Conservation (phyloP, 1,284 basidiomycete genomes). For the Agaricales sp. region DNA sequence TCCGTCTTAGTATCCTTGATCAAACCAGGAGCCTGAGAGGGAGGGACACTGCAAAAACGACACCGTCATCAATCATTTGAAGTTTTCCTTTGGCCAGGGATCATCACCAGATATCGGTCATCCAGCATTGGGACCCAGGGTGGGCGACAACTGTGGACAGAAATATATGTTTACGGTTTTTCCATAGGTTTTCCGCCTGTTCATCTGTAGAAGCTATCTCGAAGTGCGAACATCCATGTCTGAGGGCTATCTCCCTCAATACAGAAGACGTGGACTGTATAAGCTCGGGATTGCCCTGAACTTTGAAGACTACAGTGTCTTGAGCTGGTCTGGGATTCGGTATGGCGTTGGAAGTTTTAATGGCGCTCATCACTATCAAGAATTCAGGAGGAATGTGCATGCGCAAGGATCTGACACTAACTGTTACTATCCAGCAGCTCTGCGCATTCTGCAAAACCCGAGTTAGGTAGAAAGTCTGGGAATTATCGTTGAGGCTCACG, state of each 20-base stretch:
- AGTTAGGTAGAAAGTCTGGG: not conserved
- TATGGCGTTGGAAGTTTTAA: conserved; percentile 56
- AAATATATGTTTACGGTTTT: conserved; percentile 78
- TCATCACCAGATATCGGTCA: conserved; percentile 83
- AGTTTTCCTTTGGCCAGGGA: no score
- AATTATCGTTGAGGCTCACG: conserved; percentile 27
- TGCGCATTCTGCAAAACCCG: conserved; percentile 50
- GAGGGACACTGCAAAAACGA: conserved; percentile 59
- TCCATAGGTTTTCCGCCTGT: conserved; percentile 79
- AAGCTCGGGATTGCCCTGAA: conserved; percentile 61
- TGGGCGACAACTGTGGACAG: conserved; percentile 63
- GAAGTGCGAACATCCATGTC: conserved; percentile 62
- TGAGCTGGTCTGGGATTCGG: conserved; percentile 55
- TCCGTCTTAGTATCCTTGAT: conserved; percentile 73
- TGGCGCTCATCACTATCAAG: conserved; percentile 60
- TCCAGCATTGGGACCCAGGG: conserved; percentile 67
- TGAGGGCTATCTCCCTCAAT: conserved; percentile 51
- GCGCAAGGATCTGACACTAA: conserved; percentile 18
- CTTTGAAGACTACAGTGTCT: conserved; percentile 85
- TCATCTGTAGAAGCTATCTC: conserved; percentile 69
- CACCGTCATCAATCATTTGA: no score
- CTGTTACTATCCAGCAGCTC: conserved; percentile 71
- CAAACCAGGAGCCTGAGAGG: conserved; percentile 67
- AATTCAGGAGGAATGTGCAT: conserved; percentile 1
- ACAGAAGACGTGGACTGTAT: conserved; percentile 55